A percentile compares a stretch with the other conserved stretches of the same genome.
Conservation (phyloP, 2,329 filamentous ascomycete genomes). For the Aspergillus fumigatus region DNA sequence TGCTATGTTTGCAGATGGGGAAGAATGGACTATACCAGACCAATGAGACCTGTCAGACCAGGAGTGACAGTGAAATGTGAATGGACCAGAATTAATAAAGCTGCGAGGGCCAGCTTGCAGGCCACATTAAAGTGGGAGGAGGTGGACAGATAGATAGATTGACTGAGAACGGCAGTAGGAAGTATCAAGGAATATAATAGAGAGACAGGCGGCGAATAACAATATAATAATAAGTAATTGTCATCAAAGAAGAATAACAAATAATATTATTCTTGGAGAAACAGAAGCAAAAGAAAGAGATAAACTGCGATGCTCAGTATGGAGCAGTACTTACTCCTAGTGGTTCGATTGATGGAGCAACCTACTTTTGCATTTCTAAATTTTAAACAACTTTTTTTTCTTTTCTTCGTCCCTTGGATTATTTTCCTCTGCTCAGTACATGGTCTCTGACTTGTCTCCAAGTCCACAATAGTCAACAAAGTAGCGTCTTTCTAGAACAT, state of each 20-base stretch:
- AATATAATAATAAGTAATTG: background rate
- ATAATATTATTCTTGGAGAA: background rate
- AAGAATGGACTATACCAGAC: slow-evolving; percentile 1
- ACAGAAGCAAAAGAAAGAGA: background rate
- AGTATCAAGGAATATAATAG: background rate
- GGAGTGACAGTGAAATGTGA: background rate
- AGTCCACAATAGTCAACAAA: background rate
- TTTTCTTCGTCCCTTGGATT: background rate
- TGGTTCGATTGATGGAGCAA: background rate
- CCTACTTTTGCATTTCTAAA: background rate
- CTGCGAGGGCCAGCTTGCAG: slow-evolving; percentile 24
- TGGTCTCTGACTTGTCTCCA: background rate
- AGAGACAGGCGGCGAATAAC: background rate
- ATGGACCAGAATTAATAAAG: background rate
- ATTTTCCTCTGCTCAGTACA: background rate
- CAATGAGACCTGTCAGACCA: background rate
- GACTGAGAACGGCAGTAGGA: background rate
- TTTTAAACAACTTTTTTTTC: background rate
- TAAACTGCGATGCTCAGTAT: background rate
- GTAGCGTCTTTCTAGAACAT: background rate
- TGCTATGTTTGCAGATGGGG: background rate
- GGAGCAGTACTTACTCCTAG: no score
- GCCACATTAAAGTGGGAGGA: slow-evolving; percentile 2
- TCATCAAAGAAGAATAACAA: background rate
- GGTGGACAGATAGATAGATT: background rate